A percentile compares a stretch with the other conserved stretches of the same genome.
Evolutionary conservation across 2,329 filamentous ascomycete genomes (phyloP).

Genomic region (Tolypocladium nubicola): DNA sequence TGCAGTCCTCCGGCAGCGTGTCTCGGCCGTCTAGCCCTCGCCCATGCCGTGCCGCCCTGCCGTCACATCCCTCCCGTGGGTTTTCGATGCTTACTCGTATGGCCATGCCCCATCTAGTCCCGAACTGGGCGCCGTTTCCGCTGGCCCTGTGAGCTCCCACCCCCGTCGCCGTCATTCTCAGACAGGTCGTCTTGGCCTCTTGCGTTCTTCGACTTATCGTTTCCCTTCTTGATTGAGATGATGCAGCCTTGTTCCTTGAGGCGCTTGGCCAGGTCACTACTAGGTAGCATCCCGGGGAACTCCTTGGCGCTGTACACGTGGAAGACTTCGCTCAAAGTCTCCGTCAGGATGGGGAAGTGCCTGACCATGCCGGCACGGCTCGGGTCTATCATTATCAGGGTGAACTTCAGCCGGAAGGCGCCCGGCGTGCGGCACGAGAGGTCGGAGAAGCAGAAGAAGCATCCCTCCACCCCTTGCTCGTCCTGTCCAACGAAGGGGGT

Average conservation of each 20-base stretch:
- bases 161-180: conserved; percentile 7
- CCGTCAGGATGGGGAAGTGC: conserved; percentile 38
- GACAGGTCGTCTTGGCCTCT: conserved; percentile 7
- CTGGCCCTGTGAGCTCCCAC: conserved; percentile 4
- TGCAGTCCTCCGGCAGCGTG: not conserved
- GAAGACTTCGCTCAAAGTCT: conserved; percentile 58
- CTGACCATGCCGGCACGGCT: conserved; percentile 33
- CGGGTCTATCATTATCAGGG: conserved; percentile 61
- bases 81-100: not conserved
- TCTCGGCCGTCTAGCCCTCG: not conserved
- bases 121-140: conserved; percentile 6
- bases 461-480: conserved; percentile 61
- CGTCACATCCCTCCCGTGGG: not conserved
- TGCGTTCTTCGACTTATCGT: conserved; percentile 42
- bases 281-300: conserved; percentile 75
- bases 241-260: conserved; percentile 73
- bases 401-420: conserved; percentile 64
- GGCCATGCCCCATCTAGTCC: conserved; percentile 1
- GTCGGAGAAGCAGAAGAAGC: conserved; percentile 80
- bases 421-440: conserved; percentile 71
- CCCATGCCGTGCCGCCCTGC: not conserved
- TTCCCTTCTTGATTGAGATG: conserved; percentile 80
- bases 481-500: conserved; percentile 69
- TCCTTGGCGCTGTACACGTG: conserved; percentile 77
- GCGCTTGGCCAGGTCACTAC: conserved; percentile 60